A percentile compares a stretch with the other conserved stretches of the same genome.
These are phyloP conservation scores for Saprolegnia diclina DNA, from an alignment of 352 stramenopile genomes.

Conservation along the genomic window DNA sequence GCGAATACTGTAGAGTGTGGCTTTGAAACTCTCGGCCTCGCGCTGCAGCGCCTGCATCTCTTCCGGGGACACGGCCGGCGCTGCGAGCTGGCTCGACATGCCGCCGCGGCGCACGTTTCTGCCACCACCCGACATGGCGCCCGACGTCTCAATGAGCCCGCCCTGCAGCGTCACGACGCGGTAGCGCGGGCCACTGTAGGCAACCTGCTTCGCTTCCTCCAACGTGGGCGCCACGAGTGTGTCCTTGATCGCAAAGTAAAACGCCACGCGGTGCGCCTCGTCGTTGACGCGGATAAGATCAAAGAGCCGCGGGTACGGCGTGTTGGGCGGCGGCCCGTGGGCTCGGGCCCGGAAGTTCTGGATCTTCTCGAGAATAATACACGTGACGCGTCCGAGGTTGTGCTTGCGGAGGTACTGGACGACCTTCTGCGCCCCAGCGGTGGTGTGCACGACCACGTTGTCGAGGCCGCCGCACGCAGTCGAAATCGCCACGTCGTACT, in stretches of 20 bases:
- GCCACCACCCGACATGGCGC: conserved; percentile 98
- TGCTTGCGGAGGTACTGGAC: conserved; percentile 94
- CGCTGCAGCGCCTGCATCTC: conserved; percentile 64
- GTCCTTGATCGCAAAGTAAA: conserved; percentile 96
- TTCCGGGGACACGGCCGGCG: conserved; percentile 41
- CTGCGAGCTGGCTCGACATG: conserved; percentile 83
- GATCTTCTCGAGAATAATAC: conserved; percentile 98
- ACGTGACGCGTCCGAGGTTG: conserved; percentile 94
- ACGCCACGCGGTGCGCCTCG: conserved; percentile 85
- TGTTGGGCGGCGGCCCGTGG: conserved; percentile 45
- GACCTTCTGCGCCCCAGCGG: conserved; percentile 91
- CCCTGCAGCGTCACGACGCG: conserved; percentile 97
- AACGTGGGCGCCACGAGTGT: conserved; percentile 96
- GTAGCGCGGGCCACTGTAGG: conserved; percentile 90
- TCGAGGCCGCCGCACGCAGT: conserved; percentile 95
- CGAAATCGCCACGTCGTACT: conserved; percentile 98
- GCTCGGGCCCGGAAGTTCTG: conserved; percentile 69
- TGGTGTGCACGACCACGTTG: conserved; percentile 97
- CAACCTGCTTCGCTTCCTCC: conserved; percentile 86
- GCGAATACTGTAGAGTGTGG: conserved; percentile 51
- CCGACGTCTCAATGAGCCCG: conserved; percentile 97
- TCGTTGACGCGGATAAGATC: conserved; percentile 86
- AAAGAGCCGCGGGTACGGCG: conserved; percentile 74
- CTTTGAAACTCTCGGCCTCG: conserved; percentile 43
- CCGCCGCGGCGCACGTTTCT: conserved; percentile 87